Evolutionary conservation across 2,329 filamentous ascomycete species (phyloP), one percentile per base, ranked within the genome.

Genomic region (Ceratocystis harringtonii): DNA sequence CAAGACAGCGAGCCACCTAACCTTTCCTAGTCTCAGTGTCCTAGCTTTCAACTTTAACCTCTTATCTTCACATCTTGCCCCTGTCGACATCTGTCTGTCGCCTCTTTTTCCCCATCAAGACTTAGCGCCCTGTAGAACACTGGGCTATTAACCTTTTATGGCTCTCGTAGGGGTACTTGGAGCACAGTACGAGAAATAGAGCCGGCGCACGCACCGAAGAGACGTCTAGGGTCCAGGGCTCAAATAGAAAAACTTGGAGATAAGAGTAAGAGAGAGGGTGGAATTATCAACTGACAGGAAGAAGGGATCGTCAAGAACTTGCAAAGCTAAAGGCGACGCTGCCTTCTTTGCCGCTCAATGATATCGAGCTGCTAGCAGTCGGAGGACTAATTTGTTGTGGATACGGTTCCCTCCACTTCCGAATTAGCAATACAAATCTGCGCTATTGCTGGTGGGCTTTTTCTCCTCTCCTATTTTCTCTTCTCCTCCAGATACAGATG

Each of bases 181-280:
- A 17, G 28, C 28, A 58, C 28, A 58, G 55, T 58, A 19, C 17
- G 55, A 58, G 32, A 36, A 58, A 58, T 58, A 58, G 36, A 58
- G 55, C 55, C 55, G 55, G 55, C 55, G 55, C 55, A 58, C 55
- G 28, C 55, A 58, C 55, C 55, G 55, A 58, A 30, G 28, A 58
- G 32, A 19, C 15, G 55, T 2, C 55, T 6, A 19, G 28, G 52
- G 52, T 30, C 50, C 17, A 15, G 52, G 28, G 52, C 10, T 6
- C 28, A 19, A 52, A 15, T 6, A 44, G 15, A 48, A 48, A 48
- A 19, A 48, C 22, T 58, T 58, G 55, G 25, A 32, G 55, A 58
- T 58, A 58, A 58, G 52, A 58, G n/a, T 58, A 58, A 58, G 25
- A 17, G 17, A 58, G 55, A 58, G 28, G 55, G 55, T 36, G 55